Percentiles rank a stretch among this genome's conserved stretches.
Conservation (phyloP, 495 filamentous ascomycete genomes). For the Thermothielavioides terrestris region DNA sequence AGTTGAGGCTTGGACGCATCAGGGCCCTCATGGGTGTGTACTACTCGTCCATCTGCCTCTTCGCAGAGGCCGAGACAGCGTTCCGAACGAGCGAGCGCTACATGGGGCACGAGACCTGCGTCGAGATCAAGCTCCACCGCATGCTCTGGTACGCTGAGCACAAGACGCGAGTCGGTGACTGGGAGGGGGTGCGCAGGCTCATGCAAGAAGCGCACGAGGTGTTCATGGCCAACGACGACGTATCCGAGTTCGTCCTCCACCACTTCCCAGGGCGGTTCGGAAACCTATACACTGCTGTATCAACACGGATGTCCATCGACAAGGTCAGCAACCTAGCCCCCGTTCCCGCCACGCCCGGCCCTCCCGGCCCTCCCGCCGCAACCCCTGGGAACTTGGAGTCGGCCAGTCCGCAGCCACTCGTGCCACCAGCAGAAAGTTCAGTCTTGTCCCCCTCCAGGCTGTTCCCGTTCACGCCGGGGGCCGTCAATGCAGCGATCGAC, state of each 20-base stretch:
- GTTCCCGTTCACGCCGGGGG: not conserved
- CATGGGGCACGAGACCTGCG: not conserved
- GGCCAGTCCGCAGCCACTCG: too few species aligned
- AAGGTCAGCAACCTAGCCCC: not conserved
- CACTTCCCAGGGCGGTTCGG: not conserved
- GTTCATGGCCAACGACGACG: not conserved
- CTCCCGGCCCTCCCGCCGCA: not conserved
- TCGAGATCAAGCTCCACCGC: not conserved
- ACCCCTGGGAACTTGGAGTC: too few species aligned
- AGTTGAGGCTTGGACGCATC: not conserved
- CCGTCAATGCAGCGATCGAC: not conserved
- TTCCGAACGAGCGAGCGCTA: not conserved
- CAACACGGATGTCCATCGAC: not conserved
- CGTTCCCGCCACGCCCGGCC: not conserved
- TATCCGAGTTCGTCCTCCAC: not conserved
- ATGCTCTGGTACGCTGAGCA: not conserved
- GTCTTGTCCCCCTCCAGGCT: not conserved
- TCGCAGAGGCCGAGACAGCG: not conserved
- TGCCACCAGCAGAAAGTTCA: not conserved
- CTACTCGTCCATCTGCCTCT: not conserved
- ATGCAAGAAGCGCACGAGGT: not conserved
- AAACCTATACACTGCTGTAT: not conserved
- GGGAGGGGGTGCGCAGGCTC: not conserved
- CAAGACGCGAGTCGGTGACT: not conserved
- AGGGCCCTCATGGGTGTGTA: not conserved